Evolutionary conservation across 768 basidiomycete genomes (phyloP), one percentile per base, ranked within the genome.

Genomic region (Lenzites betulinus): DNA sequence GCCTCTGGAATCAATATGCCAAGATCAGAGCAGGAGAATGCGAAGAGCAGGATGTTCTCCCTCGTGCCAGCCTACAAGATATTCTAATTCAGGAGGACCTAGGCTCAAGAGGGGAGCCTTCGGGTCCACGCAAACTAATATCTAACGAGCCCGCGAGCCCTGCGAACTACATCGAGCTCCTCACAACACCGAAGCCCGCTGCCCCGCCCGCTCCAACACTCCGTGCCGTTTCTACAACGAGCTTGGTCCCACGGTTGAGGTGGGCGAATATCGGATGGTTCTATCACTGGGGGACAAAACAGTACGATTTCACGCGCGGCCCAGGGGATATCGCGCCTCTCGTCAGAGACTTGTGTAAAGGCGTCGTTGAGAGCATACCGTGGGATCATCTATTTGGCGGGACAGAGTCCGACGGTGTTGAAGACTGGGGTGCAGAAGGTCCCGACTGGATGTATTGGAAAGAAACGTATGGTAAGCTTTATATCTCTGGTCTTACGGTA

Each of bases 241-340:
- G 81, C 26, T 81, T 98, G 15, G 66, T 95, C 16, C 79, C 78
- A 6, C 95, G 92, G 71, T 72, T 99, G 49, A 83, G 96, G 49
- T 99, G 96, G 96, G 90, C 93, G 1, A 98, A 96, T 67, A 89
- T 99, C 50, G 96, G 96, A 11, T 92, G 91, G 86, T 92, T 84
- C 53, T 99, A 99, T 73, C 93, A 98, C 76, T 98, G 96, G 96
- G 91, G 92, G 2, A 91, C 86, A 28, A 99, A 98, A 69, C 88
- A 91, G 59, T 99, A 99, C 70, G 93, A 97, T 69, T 95, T 97
- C 65, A 81, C 84, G 1, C 85, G 81, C 53, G 84, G 84, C 2
- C 85, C 83, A 58, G 87, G 84, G 0, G 77, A 78, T 0, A 85
- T 98, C 46, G 83, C 88, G 48, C 65, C 74, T 1, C 75, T 78